These are phyloP conservation scores for Globisporangium nunn DNA, from an alignment of 352 stramenopile genomes.

Conservation along the genomic window DNA sequence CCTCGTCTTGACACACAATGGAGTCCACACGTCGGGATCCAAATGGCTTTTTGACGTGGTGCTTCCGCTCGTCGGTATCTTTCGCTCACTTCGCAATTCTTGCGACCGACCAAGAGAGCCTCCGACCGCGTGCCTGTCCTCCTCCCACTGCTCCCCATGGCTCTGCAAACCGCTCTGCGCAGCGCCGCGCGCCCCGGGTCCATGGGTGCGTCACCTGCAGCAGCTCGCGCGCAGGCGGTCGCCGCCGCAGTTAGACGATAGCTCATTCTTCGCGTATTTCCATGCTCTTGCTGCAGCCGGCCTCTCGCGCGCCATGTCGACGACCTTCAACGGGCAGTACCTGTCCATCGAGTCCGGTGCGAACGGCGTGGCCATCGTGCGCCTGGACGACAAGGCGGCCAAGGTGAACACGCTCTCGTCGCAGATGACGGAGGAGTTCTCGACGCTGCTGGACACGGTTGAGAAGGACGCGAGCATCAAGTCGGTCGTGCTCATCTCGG, in stretches of 20 bases:
- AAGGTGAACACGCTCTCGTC: constrained; percentile 93
- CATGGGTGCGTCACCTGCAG: background rate
- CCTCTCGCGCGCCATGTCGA: constrained; percentile 20
- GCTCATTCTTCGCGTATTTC: too few relatives aligned
- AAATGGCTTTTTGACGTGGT: too few relatives aligned
- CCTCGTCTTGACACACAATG: too few relatives aligned
- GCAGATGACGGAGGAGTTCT: constrained; percentile 86
- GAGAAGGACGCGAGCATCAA: constrained; percentile 90
- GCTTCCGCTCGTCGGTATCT: too few relatives aligned
- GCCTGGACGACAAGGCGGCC: constrained; percentile 87
- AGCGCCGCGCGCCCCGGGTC: constrained; percentile 3
- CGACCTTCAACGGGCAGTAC: constrained; percentile 57
- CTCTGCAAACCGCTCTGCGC: constrained; percentile 9
- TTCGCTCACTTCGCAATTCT: too few relatives aligned
- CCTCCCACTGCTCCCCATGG: constrained; percentile 2
- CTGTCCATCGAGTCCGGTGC: constrained; percentile 83
- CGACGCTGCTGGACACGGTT: constrained; percentile 84
- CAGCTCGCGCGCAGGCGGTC: background rate
- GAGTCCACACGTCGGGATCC: too few relatives aligned
- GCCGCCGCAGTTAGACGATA: background rate
- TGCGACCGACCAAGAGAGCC: too few relatives aligned
- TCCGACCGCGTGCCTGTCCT: background rate
- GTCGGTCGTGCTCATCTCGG: constrained; percentile 96
- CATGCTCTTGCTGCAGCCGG: background rate
- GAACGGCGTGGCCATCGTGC: constrained; percentile 88